Conservation (phyloP, 805 yeast species). For the Saccharomycopsis fermentans region DNA sequence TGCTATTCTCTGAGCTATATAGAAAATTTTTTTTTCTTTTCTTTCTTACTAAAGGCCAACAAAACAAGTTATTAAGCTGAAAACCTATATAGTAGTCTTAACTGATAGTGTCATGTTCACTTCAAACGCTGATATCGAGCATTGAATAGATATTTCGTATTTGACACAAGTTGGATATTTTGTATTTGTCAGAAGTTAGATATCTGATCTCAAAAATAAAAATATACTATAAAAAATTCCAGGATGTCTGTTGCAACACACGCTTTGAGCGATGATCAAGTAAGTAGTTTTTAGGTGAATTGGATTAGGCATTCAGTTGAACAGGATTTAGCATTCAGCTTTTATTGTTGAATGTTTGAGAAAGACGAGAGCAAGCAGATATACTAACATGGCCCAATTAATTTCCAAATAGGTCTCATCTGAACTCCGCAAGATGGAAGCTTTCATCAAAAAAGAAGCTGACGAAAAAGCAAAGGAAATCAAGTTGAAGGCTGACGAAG, state of each 20-base stretch:
- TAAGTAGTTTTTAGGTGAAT: slow-evolving; percentile 24
- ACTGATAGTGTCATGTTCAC: neutral
- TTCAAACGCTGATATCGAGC: neutral
- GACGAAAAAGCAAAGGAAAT: slow-evolving; percentile 97
- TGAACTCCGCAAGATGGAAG: slow-evolving; percentile 95
- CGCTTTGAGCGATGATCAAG: slow-evolving; percentile 40
- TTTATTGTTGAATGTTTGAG: too few species aligned
- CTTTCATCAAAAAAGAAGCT: slow-evolving; percentile 98
- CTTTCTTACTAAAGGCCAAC: neutral
- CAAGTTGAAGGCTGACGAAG: slow-evolving; percentile 93
- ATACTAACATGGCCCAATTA: slow-evolving; percentile 3
- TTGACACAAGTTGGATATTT: too few species aligned
- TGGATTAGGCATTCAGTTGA: neutral
- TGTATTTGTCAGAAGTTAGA: too few species aligned
- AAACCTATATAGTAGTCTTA: neutral
- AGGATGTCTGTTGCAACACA: slow-evolving; percentile 16
- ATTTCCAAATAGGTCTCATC: slow-evolving; percentile 59
- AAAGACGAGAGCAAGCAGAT: too few species aligned
- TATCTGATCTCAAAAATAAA: neutral
- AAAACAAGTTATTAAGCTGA: neutral
- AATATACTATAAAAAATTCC: neutral
- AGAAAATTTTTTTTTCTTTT: neutral
- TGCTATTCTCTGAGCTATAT: neutral
- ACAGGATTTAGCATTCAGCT: too few species aligned
- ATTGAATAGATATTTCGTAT: too few species aligned